These are phyloP conservation scores for Diversispora eburnea DNA, from an alignment of 192 early-diverging fungal species.

Conservation along the genomic window DNA sequence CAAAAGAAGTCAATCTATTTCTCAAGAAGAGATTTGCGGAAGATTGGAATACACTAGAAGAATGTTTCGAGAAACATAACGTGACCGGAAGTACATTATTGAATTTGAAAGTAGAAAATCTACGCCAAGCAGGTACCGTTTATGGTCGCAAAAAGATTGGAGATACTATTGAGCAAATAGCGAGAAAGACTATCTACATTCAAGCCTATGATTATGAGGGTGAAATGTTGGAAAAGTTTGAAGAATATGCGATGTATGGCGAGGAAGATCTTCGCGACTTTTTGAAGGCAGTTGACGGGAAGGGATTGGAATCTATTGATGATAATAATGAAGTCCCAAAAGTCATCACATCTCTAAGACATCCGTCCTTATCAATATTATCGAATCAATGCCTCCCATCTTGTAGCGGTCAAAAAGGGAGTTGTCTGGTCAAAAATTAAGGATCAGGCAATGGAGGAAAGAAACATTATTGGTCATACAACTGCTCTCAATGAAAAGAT, in stretches of 20 bases:
- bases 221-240: not conserved
- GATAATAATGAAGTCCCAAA: not conserved
- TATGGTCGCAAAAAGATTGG: constrained; percentile 6
- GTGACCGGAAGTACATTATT: constrained; percentile 1
- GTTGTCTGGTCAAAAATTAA: constrained; percentile 13
- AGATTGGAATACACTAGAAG: constrained; percentile 9
- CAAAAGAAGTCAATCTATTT: constrained; percentile 8
- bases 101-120: not conserved
- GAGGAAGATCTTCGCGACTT: not conserved
- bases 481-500: constrained; percentile 8
- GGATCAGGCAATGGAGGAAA: constrained; percentile 17
- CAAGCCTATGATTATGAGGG: constrained; percentile 17
- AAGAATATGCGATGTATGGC: not conserved
- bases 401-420: not conserved
- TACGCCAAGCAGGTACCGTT: too few species aligned
- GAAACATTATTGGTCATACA: not conserved
- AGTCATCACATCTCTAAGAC: not conserved
- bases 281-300: not conserved
- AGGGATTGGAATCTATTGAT: not conserved
- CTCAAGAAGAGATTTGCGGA: constrained; percentile 1
- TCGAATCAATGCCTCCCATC: not conserved
- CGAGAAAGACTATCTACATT: not conserved
- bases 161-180: not conserved
- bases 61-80: not conserved
- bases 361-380: not conserved